phyloP scores from a whole-genome alignment of 345 rosid species.

The Physaria fendleri region DNA sequence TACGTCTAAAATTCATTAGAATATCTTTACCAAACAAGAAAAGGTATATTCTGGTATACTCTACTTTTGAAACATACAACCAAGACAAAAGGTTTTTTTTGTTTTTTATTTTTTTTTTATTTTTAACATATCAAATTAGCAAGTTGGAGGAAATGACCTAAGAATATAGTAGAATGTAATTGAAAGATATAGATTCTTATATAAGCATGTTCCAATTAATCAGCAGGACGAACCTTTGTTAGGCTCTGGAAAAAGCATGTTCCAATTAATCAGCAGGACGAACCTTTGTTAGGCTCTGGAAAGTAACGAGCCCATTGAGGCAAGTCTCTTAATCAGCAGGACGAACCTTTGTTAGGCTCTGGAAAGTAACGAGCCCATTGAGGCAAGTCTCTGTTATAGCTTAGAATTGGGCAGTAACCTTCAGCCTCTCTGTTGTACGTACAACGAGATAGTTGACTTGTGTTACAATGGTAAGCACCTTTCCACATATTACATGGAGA shows the following conservation, averaged over 20 bases:
- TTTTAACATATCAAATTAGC: no score
- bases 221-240: neutral
- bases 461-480: conserved; percentile 94
- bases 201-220: neutral
- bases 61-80: no score
- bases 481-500: conserved; percentile 93
- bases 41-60: no score
- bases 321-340: no score
- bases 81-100: neutral
- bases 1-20: neutral
- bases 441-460: conserved; percentile 88
- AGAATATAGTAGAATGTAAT: no score
- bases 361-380: conserved; percentile 97
- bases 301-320: conserved; percentile 98
- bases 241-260: no score
- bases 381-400: conserved; percentile 88
- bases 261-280: conserved; percentile 3
- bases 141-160: no score
- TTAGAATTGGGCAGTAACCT: conserved; percentile 96
- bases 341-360: conserved; percentile 85
- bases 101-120: no score
- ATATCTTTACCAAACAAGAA: conserved; percentile 1
- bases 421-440: conserved; percentile 99
- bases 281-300: conserved; percentile 80
- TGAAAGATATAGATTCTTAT: no score